Evolutionary conservation across 768 basidiomycete species (phyloP).

Genomic region (Amanita molliuscula): DNA sequence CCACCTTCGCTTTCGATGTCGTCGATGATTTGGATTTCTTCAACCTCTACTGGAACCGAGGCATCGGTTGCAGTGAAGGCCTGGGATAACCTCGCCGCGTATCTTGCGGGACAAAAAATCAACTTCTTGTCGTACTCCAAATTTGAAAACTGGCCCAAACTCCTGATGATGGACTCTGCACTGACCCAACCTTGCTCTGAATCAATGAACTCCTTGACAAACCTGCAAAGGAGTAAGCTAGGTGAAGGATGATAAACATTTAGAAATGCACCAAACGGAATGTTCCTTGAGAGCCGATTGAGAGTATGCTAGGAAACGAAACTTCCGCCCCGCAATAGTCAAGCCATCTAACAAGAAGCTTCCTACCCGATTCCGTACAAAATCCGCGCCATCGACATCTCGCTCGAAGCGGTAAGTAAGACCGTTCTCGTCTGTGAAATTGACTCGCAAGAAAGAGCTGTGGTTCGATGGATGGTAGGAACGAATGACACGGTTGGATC

Average conservation of each 20-base stretch:
- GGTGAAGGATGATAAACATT: not conserved
- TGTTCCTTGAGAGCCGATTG: constrained; percentile 66
- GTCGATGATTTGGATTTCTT: constrained; percentile 33
- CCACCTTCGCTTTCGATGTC: constrained; percentile 25
- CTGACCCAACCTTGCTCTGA: constrained; percentile 18
- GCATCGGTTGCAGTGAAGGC: constrained; percentile 68
- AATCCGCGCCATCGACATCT: constrained; percentile 41
- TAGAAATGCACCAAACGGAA: constrained; percentile 35
- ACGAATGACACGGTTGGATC: constrained; percentile 54
- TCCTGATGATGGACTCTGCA: constrained; percentile 40
- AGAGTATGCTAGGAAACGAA: constrained; percentile 62
- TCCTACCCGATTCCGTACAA: constrained; percentile 39
- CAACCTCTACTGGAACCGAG: constrained; percentile 32
- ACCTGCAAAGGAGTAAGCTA: constrained; percentile 29
- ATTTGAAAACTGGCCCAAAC: constrained; percentile 44
- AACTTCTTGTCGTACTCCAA: constrained; percentile 34
- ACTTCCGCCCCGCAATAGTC: constrained; percentile 41
- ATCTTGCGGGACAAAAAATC: constrained; percentile 55
- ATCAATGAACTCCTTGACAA: constrained; percentile 45
- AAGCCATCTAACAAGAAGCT: constrained; percentile 34
- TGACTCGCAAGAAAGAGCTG: constrained; percentile 51
- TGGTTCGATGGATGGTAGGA: constrained; percentile 32
- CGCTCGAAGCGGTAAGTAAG: constrained; percentile 44
- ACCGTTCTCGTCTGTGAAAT: constrained; percentile 49
- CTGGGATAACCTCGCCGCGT: constrained; percentile 62